A percentile compares a stretch with the other conserved stretches of the same genome.
Evolutionary conservation across 352 stramenopile genomes (phyloP).

Genomic region (Salisapilia sapeloensis): DNA sequence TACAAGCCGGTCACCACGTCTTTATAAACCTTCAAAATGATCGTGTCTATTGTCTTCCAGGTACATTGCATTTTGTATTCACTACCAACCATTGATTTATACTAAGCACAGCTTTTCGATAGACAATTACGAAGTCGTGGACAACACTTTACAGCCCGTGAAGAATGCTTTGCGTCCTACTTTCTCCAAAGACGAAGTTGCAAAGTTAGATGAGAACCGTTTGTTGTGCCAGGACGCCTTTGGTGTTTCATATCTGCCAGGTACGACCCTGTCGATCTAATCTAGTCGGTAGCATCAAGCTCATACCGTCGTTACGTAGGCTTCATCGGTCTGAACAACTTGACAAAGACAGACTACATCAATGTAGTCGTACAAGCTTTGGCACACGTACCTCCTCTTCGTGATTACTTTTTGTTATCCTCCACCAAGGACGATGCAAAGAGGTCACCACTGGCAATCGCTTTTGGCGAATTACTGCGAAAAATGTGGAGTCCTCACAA

Average conservation of each 20-base stretch:
- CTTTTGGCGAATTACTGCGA: constrained; percentile 91
- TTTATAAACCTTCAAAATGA: constrained; percentile 95
- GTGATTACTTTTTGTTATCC: constrained; percentile 90
- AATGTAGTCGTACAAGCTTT: constrained; percentile 95
- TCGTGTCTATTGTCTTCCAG: constrained; percentile 93
- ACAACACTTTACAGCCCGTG: constrained; percentile 92
- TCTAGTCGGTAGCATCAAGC: background rate
- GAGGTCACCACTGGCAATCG: constrained; percentile 77
- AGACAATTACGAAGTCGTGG: constrained; percentile 97
- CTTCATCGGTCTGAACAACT: constrained; percentile 96
- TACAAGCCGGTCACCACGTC: constrained; percentile 93
- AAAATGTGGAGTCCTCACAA: constrained; percentile 97
- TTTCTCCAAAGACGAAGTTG: constrained; percentile 77
- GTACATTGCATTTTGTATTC: constrained; percentile 3
- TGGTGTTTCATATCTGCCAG: constrained; percentile 91
- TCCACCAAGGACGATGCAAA: constrained; percentile 22
- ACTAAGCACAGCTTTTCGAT: background rate
- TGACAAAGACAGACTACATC: constrained; percentile 96
- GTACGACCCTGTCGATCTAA: constrained; percentile 2
- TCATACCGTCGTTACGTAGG: constrained; percentile 17
- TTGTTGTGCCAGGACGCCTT: constrained; percentile 90
- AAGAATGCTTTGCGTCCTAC: constrained; percentile 83
- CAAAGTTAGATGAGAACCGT: constrained; percentile 82
- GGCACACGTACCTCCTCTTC: constrained; percentile 87
- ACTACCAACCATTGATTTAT: background rate